Evolutionary conservation across 1,139 yeast genomes (phyloP).

Genomic region (Magnusiomyces fungicola): DNA sequence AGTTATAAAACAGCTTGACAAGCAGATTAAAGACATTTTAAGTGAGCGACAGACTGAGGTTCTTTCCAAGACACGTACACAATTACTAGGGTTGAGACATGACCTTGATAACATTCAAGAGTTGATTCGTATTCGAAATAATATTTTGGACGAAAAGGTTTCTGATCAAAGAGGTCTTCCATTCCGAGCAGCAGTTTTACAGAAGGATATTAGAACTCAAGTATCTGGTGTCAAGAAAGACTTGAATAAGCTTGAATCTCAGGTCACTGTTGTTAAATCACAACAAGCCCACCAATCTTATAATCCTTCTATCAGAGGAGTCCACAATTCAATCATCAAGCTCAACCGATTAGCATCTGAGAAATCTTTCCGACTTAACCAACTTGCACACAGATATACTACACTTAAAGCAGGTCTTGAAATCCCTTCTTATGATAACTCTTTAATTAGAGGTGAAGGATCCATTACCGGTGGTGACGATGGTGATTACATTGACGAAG

Average conservation of each 20-base stretch:
- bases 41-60: too few species aligned
- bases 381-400: not conserved
- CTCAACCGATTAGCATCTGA: not conserved
- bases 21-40: too few species aligned
- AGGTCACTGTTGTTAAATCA: constrained; percentile 19
- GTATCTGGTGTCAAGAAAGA: constrained; percentile 16
- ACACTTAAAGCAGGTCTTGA: not conserved
- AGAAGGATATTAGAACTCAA: constrained; percentile 18
- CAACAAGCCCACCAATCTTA: constrained; percentile 2
- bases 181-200: constrained; percentile 22
- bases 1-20: not conserved
- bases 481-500: not conserved
- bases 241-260: constrained; percentile 19
- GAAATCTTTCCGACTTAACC: not conserved
- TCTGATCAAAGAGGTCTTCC: constrained; percentile 16
- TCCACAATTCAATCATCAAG: not conserved
- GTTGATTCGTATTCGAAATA: not conserved
- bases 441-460: not conserved
- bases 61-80: too few species aligned
- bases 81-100: too few species aligned
- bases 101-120: not conserved
- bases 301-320: not conserved
- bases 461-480: not conserved
- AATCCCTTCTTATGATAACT: not conserved
- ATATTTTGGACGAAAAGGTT: not conserved